Conservation (phyloP, 1,139 yeast species). For the Yamadazyma triangularis region DNA sequence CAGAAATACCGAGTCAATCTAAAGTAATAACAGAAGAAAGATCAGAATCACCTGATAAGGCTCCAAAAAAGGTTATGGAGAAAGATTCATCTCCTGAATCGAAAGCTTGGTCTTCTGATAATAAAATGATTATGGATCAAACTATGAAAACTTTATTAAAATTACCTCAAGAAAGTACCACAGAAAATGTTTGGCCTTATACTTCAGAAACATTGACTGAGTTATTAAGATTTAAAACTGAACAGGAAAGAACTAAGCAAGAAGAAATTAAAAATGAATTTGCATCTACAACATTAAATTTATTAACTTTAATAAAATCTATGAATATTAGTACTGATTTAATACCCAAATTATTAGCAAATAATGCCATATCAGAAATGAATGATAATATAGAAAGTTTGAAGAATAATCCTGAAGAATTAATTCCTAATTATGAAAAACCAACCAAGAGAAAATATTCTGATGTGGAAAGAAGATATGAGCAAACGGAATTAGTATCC, state of each 20-base stretch:
- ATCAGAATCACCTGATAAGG: too few species aligned
- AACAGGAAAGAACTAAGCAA: slow-evolving; percentile 44
- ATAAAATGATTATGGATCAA: slow-evolving; percentile 15
- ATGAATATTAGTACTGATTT: slow-evolving; percentile 33
- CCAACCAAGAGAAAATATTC: slow-evolving; percentile 21
- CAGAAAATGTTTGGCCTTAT: slow-evolving; percentile 29
- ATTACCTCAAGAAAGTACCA: slow-evolving; percentile 12
- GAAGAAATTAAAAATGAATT: slow-evolving; percentile 32
- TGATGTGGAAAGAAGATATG: slow-evolving; percentile 10
- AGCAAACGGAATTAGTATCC: slow-evolving; percentile 14
- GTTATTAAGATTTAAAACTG: slow-evolving; percentile 35
- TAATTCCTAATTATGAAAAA: slow-evolving; percentile 5
- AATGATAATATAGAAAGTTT: slow-evolving; percentile 16
- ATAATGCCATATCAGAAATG: slow-evolving; percentile 16
- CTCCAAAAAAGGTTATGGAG: slow-evolving; percentile 1
- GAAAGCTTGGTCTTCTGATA: too few species aligned
- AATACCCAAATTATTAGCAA: slow-evolving; percentile 30
- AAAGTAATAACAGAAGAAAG: too few species aligned
- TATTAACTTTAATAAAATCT: slow-evolving; percentile 33
- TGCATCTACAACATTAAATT: slow-evolving; percentile 31
- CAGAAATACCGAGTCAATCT: too few species aligned
- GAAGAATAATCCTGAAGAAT: slow-evolving; percentile 14
- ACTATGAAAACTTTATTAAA: slow-evolving; percentile 17
- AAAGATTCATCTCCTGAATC: slow-evolving; percentile 2
- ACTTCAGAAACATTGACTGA: slow-evolving; percentile 35